These are phyloP conservation scores for Wickerhamiella cacticola DNA, from an alignment of 805 yeast genomes.

Conservation along the genomic window DNA sequence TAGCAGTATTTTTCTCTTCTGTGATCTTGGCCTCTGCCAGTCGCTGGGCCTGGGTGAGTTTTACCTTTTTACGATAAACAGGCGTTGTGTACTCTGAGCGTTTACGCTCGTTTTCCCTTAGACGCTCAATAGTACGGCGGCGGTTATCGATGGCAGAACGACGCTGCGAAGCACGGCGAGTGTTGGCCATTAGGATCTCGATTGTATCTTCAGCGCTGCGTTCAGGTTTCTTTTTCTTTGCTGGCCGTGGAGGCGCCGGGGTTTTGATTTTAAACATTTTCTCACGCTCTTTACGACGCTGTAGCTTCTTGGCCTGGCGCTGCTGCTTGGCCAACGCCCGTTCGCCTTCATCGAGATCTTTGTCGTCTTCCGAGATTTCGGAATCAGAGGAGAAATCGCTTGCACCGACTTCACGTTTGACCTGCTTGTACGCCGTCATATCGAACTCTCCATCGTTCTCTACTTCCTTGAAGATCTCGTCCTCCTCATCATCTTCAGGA, in stretches of 20 bases:
- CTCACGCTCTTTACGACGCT: conserved; percentile 25
- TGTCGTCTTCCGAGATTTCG: conserved; percentile 36
- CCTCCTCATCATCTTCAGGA: conserved; percentile 49
- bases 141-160: conserved; percentile 66
- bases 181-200: conserved; percentile 33
- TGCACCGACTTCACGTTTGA: conserved; percentile 15
- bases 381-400: conserved; percentile 31
- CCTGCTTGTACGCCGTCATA: conserved; percentile 18
- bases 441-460: conserved; percentile 36
- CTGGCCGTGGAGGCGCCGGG: conserved; percentile 26
- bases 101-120: conserved; percentile 56
- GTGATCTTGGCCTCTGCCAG: conserved; percentile 78
- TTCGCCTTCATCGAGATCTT: conserved; percentile 58
- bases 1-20: conserved; percentile 59
- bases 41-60: conserved; percentile 56
- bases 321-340: conserved; percentile 40
- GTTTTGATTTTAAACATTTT: conserved; percentile 29
- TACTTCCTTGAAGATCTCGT: conserved; percentile 38
- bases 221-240: conserved; percentile 24
- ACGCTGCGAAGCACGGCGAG: conserved; percentile 65
- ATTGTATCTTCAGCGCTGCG: conserved; percentile 24
- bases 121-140: conserved; percentile 58
- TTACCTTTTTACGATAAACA: conserved; percentile 20
- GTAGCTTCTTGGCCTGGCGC: conserved; percentile 24
- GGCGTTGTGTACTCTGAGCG: conserved; percentile 33